Percentiles rank a stretch among this genome's conserved stretches.
phyloP scores from a whole-genome alignment of 2,329 filamentous ascomycete genomes.

The Aspergillus pseudonomiae region DNA sequence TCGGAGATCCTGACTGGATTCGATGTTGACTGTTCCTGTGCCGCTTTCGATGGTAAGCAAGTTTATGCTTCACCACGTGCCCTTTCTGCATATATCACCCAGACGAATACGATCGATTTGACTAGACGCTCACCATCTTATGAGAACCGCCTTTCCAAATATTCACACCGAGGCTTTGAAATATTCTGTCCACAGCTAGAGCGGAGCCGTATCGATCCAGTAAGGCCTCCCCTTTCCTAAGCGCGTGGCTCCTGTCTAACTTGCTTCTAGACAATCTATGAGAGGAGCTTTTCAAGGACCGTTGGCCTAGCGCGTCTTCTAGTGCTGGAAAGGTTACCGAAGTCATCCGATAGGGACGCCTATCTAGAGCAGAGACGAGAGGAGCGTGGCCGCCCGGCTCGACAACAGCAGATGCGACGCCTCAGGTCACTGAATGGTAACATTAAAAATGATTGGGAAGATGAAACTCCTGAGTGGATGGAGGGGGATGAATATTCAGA shows the following conservation, averaged over 20 bases:
- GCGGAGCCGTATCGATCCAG: constrained; percentile 73
- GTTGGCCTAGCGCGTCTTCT: constrained; percentile 77
- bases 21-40: constrained; percentile 82
- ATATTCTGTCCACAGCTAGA: constrained; percentile 78
- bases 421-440: constrained; percentile 61
- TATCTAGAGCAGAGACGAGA: constrained; percentile 71
- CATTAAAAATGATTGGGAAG: constrained; percentile 75
- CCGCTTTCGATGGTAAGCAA: constrained; percentile 77
- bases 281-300: constrained; percentile 75
- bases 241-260: neutral
- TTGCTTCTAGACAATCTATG: constrained; percentile 67
- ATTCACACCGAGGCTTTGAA: constrained; percentile 82
- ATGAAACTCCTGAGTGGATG: constrained; percentile 83
- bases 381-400: constrained; percentile 71
- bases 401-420: constrained; percentile 31
- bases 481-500: constrained; percentile 74
- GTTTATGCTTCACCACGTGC: constrained; percentile 80
- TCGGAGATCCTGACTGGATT: constrained; percentile 86
- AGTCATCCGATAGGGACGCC: constrained; percentile 65
- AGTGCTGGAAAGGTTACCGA: constrained; percentile 78
- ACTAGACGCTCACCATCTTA: constrained; percentile 81
- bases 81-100: constrained; percentile 76
- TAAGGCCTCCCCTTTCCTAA: constrained; percentile 15
- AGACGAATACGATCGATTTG: constrained; percentile 79
- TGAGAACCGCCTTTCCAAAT: constrained; percentile 83